These are phyloP conservation scores for Acanthamoeba quina DNA, from an alignment of 208 protist genomes.

Conservation along the genomic window DNA sequence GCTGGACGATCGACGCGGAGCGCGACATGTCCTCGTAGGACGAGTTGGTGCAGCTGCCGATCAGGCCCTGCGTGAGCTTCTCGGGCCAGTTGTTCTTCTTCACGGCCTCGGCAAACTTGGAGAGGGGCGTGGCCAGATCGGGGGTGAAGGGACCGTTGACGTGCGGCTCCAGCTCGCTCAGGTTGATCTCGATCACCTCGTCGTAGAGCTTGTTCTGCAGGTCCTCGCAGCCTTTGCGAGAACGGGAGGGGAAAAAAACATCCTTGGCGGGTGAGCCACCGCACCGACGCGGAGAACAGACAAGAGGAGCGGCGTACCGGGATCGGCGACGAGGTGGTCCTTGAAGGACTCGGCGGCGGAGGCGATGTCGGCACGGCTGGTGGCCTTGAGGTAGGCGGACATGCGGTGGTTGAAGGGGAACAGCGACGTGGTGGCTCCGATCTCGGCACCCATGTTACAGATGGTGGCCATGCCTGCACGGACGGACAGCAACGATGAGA, in stretches of 20 bases:
- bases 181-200: constrained; percentile 92
- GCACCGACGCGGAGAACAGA: too few species aligned
- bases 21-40: constrained; percentile 93
- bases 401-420: constrained; percentile 91
- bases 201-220: constrained; percentile 87
- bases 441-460: constrained; percentile 95
- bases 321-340: constrained; percentile 76
- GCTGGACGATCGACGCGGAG: constrained; percentile 85
- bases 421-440: constrained; percentile 93
- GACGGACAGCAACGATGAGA: too few species aligned
- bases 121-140: constrained; percentile 84
- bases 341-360: constrained; percentile 73
- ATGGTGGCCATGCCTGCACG: constrained; percentile 90
- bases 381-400: constrained; percentile 87
- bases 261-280: too few species aligned
- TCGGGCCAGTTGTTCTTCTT: constrained; percentile 90
- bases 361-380: constrained; percentile 86
- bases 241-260: too few species aligned
- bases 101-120: constrained; percentile 82
- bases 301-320: not conserved
- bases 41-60: constrained; percentile 93
- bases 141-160: constrained; percentile 94
- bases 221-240: not conserved
- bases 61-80: constrained; percentile 89
- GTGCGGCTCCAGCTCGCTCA: constrained; percentile 90